Conservation (phyloP, 768 basidiomycete species). For the Leccinum truebloodii region DNA sequence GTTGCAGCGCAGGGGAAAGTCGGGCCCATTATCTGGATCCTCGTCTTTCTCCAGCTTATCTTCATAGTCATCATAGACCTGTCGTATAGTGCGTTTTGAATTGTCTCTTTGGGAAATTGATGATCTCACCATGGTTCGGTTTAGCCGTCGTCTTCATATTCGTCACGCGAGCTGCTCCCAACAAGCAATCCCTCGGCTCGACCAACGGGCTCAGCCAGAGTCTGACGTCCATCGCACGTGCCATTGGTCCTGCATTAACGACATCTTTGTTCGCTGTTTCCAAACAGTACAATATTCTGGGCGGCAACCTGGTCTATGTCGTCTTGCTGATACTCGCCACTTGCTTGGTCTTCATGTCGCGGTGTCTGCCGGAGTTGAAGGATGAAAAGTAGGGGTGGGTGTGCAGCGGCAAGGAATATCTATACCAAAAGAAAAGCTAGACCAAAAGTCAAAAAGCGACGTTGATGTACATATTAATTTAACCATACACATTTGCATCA, state of each 20-base stretch:
- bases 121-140: constrained; percentile 2
- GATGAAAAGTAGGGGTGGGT: constrained; percentile 9
- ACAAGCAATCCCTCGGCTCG: constrained; percentile 53
- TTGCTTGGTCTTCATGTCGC: constrained; percentile 24
- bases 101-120: not conserved
- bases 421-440: not conserved
- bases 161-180: constrained; percentile 53
- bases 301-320: constrained; percentile 53
- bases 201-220: constrained; percentile 59
- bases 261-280: constrained; percentile 58
- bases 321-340: constrained; percentile 38
- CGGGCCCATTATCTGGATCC: constrained; percentile 37
- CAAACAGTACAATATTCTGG: constrained; percentile 46
- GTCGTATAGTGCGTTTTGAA: constrained; percentile 38
- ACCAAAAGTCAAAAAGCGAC: not conserved
- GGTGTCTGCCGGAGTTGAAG: constrained; percentile 22
- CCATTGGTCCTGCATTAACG: constrained; percentile 48
- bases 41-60: constrained; percentile 32
- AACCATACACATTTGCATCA: not conserved
- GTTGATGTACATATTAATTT: too few relatives aligned
- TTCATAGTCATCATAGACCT: constrained; percentile 40
- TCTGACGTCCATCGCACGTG: constrained; percentile 44
- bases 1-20: constrained; percentile 35
- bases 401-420: not conserved
- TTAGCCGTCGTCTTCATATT: constrained; percentile 54